These are phyloP conservation scores for Yarrowia deformans DNA, from an alignment of 805 yeast species.

Conservation along the genomic window DNA sequence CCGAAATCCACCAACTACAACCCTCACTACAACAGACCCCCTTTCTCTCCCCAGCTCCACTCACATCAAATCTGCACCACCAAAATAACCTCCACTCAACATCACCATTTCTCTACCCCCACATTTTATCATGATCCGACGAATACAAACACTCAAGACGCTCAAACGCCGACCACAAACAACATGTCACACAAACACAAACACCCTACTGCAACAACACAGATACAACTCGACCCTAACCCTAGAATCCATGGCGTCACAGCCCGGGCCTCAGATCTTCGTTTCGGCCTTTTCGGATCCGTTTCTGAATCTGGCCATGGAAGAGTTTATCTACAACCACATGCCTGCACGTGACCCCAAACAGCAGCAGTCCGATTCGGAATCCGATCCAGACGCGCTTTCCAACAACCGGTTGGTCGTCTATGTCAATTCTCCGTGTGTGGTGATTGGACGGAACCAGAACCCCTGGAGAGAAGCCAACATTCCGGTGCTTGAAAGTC, in stretches of 20 bases:
- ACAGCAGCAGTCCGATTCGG: background rate
- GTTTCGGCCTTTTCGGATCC: conserved; percentile 71
- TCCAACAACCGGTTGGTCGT: conserved; percentile 65
- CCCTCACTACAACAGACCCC: too few relatives aligned
- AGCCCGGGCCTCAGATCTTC: conserved; percentile 58
- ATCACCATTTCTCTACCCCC: conserved; percentile 8
- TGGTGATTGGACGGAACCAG: conserved; percentile 96
- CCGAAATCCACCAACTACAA: too few relatives aligned
- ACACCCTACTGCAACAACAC: background rate
- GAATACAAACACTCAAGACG: conserved; percentile 5
- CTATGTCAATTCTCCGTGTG: conserved; percentile 81
- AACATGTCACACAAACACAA: background rate
- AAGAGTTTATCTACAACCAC: conserved; percentile 72
- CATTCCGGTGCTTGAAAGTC: conserved; percentile 58
- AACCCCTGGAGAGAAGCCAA: conserved; percentile 91
- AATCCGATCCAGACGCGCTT: background rate
- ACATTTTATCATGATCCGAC: conserved; percentile 29
- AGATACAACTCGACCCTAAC: conserved; percentile 2
- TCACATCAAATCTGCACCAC: conserved; percentile 19
- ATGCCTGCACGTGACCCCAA: conserved; percentile 56
- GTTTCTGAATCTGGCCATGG: conserved; percentile 77
- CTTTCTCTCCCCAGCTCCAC: too few relatives aligned
- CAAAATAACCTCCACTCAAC: conserved; percentile 32
- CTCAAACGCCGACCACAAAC: conserved; percentile 5
- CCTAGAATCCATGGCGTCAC: background rate